Percentiles rank a stretch among this genome's conserved stretches.
Conservation (phyloP, 768 basidiomycete species). For the Galerina marginata region DNA sequence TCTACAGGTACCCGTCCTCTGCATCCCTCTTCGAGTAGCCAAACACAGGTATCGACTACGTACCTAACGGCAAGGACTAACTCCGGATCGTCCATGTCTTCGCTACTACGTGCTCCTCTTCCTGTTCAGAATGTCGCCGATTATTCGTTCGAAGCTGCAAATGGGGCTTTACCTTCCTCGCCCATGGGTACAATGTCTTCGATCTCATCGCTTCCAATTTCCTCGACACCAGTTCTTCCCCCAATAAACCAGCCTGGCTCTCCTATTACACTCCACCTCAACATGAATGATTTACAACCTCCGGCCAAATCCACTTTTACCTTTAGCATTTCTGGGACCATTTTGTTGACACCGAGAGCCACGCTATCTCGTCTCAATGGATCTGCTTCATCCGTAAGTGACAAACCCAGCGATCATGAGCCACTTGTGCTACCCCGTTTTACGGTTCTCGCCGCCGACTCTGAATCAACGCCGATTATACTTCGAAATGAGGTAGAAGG, state of each 20-base stretch:
- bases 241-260: constrained; percentile 47
- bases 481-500: constrained; percentile 64
- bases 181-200: constrained; percentile 47
- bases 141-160: constrained; percentile 74
- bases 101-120: constrained; percentile 77
- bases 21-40: constrained; percentile 17
- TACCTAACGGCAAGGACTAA: constrained; percentile 37
- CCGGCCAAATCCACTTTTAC: constrained; percentile 68
- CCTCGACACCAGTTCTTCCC: constrained; percentile 29
- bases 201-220: constrained; percentile 55
- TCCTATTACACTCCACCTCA: constrained; percentile 76
- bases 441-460: constrained; percentile 69
- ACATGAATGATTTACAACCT: constrained; percentile 77
- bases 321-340: constrained; percentile 68
- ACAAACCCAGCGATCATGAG: constrained; percentile 34
- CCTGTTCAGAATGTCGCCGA: constrained; percentile 68
- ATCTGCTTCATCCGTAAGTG: constrained; percentile 22
- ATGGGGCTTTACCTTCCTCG: constrained; percentile 38
- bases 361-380: constrained; percentile 32
- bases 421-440: constrained; percentile 72
- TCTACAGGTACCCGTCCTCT: constrained; percentile 36
- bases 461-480: constrained; percentile 60
- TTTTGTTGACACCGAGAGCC: constrained; percentile 60
- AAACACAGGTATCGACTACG: constrained; percentile 14
- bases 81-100: constrained; percentile 57